Conservation (phyloP, 129 eudicot species). For the Gnaphalium uliginosum region DNA sequence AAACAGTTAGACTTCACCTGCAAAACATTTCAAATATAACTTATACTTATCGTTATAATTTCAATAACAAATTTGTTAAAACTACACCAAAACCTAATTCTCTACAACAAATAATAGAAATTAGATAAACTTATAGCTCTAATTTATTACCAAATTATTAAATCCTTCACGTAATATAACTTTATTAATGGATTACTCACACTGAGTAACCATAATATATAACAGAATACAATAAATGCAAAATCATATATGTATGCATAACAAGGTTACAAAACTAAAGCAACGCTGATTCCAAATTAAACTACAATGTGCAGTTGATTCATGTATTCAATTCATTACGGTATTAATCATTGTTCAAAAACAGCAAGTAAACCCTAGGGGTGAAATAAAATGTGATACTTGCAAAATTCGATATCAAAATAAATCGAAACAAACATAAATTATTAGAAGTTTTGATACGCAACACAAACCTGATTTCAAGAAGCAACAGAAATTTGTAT, state of each 20-base stretch:
- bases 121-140: not conserved
- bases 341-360: slow-evolving; percentile 9
- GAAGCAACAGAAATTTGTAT: slow-evolving; percentile 11
- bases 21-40: slow-evolving; percentile 1
- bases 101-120: not conserved
- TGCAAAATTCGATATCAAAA: no score
- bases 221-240: slow-evolving; percentile 6
- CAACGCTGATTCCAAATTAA: not conserved
- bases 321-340: not conserved
- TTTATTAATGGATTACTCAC: not conserved
- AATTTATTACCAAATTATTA: no score
- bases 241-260: not conserved
- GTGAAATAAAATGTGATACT: not conserved
- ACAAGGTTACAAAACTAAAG: not conserved
- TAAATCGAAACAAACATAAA: not conserved
- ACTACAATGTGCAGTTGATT: slow-evolving; percentile 7
- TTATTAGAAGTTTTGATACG: not conserved
- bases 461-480: slow-evolving; percentile 15
- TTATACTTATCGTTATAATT: not conserved
- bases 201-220: not conserved
- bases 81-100: not conserved
- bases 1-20: slow-evolving; percentile 20
- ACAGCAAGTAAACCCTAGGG: slow-evolving; percentile 33
- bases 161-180: no score
- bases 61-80: no score